phyloP scores from a whole-genome alignment of 2,329 filamentous ascomycete genomes.

The Arachnomyces sp. region DNA sequence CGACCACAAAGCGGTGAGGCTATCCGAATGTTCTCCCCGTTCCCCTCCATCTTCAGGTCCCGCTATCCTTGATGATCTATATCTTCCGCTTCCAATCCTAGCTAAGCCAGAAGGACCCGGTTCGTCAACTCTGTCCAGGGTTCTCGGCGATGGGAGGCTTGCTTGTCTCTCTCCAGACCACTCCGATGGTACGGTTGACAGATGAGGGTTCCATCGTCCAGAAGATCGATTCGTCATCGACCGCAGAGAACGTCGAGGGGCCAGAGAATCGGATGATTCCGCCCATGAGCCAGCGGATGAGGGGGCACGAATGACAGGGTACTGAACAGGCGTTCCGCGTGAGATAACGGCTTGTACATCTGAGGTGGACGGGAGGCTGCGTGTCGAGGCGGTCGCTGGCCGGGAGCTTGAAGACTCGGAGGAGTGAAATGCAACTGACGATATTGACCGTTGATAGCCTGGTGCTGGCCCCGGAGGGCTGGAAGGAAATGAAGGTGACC shows the following conservation, averaged over 20 bases:
- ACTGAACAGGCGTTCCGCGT: constrained; percentile 31
- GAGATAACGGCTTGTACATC: constrained; percentile 32
- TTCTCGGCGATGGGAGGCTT: constrained; percentile 16
- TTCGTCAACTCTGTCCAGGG: no score
- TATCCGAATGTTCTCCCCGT: constrained; percentile 29
- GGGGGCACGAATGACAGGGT: constrained; percentile 28
- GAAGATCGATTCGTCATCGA: constrained; percentile 27
- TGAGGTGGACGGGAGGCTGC: constrained; percentile 25
- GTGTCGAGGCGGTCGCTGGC: constrained; percentile 28
- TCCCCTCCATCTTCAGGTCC: constrained; percentile 7
- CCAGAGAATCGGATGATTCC: constrained; percentile 22
- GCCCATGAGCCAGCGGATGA: constrained; percentile 36
- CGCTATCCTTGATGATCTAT: no score
- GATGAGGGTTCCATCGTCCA: constrained; percentile 33
- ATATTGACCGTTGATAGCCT: constrained; percentile 28
- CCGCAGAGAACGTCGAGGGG: constrained; percentile 20
- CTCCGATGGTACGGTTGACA: constrained; percentile 40
- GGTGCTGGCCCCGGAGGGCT: constrained; percentile 30
- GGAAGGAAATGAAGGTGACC: constrained; percentile 31
- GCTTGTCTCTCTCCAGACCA: constrained; percentile 29
- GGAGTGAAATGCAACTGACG: constrained; percentile 21
- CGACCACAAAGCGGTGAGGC: constrained; percentile 27
- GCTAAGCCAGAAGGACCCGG: no score
- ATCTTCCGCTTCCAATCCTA: no score
- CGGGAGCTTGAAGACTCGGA: constrained; percentile 22